Evolutionary conservation across 148 eudicot genomes (phyloP), one percentile per base, ranked within the genome.

Genomic region (Fagopyrum homotropicum): DNA sequence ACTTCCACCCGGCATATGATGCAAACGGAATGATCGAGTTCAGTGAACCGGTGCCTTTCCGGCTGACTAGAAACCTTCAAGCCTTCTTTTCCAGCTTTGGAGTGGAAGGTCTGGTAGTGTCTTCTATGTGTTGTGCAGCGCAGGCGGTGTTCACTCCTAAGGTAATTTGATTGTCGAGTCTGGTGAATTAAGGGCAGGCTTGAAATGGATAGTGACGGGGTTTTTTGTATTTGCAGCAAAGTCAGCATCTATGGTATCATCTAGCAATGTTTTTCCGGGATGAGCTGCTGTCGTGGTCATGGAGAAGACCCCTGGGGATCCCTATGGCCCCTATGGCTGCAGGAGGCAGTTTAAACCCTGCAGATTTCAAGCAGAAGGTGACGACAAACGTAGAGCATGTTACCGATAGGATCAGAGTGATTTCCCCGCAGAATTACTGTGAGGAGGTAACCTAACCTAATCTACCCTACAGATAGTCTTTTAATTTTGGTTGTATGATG

Each of bases 231-330:
- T 64, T 88, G 80, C 96, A 95, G 99, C 99, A 95, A 95, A 89
- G 79, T 79, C 90, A 89, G 78, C 97, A 92, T 80, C 44, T 95
- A 45, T 95, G 97, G 97, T 89, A 95, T 85, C 99, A 95, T 83
- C 79, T 95, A 78, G 99, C 99, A 15, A 95, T 95, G 99, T 95
- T 95, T 82, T 95, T 95, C 93, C 97, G 99, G 11, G 99, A 95
- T 83, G 99, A 95, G 79, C 87, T 95, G 76, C 86, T 92, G 68
- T 90, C 97, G 45, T 95, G 99, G 99, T 92, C 96, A 48, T 95
- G 97, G 97, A 92, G 97, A 84, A 90, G 90, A 83, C 99, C 99
- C 10, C 90, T 85, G 9, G 99, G 96, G 78, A 88, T 90, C 89
- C 90, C 96, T 57, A 47, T 86, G 77, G 90, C 90, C 68, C 90